Conservation (phyloP, 1,284 basidiomycete species). For the Papiliotrema nemorosa region DNA sequence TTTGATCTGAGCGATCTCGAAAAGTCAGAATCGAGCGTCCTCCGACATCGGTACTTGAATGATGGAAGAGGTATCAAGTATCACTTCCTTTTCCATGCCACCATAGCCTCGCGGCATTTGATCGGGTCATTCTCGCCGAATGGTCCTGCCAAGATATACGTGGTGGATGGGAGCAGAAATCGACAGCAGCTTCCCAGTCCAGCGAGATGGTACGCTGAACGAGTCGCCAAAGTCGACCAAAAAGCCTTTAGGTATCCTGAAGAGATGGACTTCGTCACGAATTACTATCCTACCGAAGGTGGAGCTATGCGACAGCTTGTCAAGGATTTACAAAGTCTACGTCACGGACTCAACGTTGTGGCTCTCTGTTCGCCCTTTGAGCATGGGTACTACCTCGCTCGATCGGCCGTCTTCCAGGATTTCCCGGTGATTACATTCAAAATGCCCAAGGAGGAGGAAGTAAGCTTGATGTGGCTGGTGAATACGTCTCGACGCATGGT, state of each 20-base stretch:
- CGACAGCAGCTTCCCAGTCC: conserved; percentile 78
- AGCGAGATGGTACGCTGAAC: conserved; percentile 67
- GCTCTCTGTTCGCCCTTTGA: conserved; percentile 85
- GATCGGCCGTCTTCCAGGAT: conserved; percentile 67
- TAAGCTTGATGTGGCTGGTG: conserved; percentile 55
- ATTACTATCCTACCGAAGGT: conserved; percentile 72
- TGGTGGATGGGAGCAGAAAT: conserved; percentile 83
- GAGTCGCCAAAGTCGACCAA: conserved; percentile 51
- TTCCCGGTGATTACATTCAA: conserved; percentile 88
- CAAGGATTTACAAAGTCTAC: conserved; percentile 69
- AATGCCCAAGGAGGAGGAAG: conserved; percentile 61
- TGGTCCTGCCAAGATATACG: conserved; percentile 72
- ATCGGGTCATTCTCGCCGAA: conserved; percentile 80
- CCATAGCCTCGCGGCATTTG: conserved; percentile 75
- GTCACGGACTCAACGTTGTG: conserved; percentile 62
- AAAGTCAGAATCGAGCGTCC: conserved; percentile 58
- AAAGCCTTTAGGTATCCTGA: conserved; percentile 65
- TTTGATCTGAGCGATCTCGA: conserved; percentile 84
- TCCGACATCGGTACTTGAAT: conserved; percentile 71
- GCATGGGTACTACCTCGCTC: conserved; percentile 75
- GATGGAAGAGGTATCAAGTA: conserved; percentile 71
- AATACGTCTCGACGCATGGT: conserved; percentile 65
- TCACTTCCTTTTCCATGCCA: conserved; percentile 88
- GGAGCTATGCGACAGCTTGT: conserved; percentile 83
- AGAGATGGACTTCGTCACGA: conserved; percentile 64